phyloP scores from a whole-genome alignment of 495 filamentous ascomycete species.

The Hypoxylon subgilvum region DNA sequence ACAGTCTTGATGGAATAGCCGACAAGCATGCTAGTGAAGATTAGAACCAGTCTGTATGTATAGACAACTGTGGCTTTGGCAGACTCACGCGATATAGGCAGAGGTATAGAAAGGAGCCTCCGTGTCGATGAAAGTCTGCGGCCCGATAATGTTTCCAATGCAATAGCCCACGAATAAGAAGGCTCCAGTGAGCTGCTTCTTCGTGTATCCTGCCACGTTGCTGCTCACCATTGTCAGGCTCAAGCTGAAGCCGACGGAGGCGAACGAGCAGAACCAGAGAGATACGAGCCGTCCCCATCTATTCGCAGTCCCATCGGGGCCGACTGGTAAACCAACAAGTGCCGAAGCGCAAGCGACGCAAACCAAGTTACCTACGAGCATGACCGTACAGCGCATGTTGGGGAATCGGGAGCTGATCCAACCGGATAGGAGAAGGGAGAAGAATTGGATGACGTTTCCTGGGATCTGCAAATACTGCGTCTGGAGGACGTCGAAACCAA shows the following conservation, averaged over 20 bases:
- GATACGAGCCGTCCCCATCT: conserved; percentile 62
- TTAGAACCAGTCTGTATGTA: conserved; percentile 5
- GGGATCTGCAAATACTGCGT: conserved; percentile 62
- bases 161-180: conserved; percentile 61
- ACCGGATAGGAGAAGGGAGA: conserved; percentile 46
- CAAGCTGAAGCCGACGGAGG: conserved; percentile 51
- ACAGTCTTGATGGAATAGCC: conserved; percentile 59
- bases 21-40: conserved; percentile 50
- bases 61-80: not conserved
- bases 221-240: conserved; percentile 49
- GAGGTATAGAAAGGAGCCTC: conserved; percentile 61
- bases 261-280: conserved; percentile 50
- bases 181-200: conserved; percentile 61
- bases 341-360: conserved; percentile 49
- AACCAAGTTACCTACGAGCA: conserved; percentile 48
- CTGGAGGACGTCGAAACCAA: conserved; percentile 62
- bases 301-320: conserved; percentile 47
- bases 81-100: conserved; percentile 58
- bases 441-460: conserved; percentile 47
- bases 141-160: conserved; percentile 62
- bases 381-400: conserved; percentile 47
- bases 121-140: conserved; percentile 59
- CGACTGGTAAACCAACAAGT: conserved; percentile 40
- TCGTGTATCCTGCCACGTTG: conserved; percentile 63
- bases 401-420: conserved; percentile 49